Conservation (phyloP, 805 yeast genomes). For the Saccharomycopsis fermentans region DNA sequence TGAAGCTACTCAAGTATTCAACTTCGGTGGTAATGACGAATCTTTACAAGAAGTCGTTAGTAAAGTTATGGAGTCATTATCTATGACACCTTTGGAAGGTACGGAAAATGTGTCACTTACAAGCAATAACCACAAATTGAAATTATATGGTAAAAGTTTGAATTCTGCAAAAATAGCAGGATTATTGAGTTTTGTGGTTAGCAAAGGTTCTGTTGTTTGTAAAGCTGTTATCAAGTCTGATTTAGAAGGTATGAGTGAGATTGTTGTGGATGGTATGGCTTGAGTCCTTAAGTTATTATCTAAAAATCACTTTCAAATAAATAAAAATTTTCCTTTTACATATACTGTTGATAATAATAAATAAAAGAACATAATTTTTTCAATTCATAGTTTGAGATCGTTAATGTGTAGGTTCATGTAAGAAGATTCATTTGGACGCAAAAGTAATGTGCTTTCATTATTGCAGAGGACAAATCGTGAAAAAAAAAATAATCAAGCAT, state of each 20-base stretch:
- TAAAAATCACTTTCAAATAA: too few species aligned
- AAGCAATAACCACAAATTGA: constrained; percentile 55
- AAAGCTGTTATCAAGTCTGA: constrained; percentile 35
- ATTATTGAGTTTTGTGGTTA: constrained; percentile 32
- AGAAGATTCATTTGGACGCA: background rate
- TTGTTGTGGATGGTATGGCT: constrained; percentile 42
- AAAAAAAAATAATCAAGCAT: background rate
- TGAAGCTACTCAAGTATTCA: constrained; percentile 59
- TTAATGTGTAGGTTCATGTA: too few species aligned
- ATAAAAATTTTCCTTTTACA: too few species aligned
- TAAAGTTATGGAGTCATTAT: constrained; percentile 41
- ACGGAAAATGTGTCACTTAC: constrained; percentile 47
- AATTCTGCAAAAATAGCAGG: constrained; percentile 38
- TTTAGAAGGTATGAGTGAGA: constrained; percentile 34
- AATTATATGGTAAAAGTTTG: constrained; percentile 70
- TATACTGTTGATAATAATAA: too few species aligned
- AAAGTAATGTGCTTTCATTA: background rate
- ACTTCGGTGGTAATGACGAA: constrained; percentile 34
- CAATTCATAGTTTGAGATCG: too few species aligned
- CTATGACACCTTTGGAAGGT: constrained; percentile 66
- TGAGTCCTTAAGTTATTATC: constrained; percentile 19
- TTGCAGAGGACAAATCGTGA: background rate
- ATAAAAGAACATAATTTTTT: too few species aligned
- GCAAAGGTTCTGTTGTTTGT: constrained; percentile 36
- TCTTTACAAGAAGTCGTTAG: constrained; percentile 45